phyloP scores from a whole-genome alignment of 306 rosid genomes.

The Cyamopsis tetragonoloba region DNA sequence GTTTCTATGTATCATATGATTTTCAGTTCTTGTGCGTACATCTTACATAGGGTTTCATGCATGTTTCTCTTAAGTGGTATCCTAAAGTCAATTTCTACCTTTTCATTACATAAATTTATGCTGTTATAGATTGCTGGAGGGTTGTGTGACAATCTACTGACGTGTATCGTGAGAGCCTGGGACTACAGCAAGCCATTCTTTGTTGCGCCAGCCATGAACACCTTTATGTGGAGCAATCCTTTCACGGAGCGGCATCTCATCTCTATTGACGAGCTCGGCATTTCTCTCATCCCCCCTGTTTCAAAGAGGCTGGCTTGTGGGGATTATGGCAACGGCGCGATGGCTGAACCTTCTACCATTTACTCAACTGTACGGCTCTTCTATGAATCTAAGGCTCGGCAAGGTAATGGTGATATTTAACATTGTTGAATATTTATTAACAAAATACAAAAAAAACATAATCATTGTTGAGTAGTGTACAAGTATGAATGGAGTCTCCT shows the following conservation, averaged over 20 bases:
- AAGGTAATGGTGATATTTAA: constrained; percentile 37
- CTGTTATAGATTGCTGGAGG: constrained; percentile 83
- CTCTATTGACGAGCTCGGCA: constrained; percentile 84
- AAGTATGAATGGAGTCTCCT: background rate
- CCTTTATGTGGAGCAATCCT: constrained; percentile 93
- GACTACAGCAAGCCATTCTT: constrained; percentile 85
- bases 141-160: constrained; percentile 84
- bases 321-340: constrained; percentile 94
- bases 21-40: constrained; percentile 3
- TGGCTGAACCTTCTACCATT: constrained; percentile 89
- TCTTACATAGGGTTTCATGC: background rate
- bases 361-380: constrained; percentile 84
- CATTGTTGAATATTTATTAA: no score
- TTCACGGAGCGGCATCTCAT: constrained; percentile 88
- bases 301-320: constrained; percentile 71
- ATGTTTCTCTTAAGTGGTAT: background rate
- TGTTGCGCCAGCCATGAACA: constrained; percentile 98
- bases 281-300: constrained; percentile 82
- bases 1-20: background rate
- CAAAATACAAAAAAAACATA: no score
- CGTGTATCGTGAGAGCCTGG: constrained; percentile 93
- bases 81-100: background rate
- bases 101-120: constrained; percentile 2
- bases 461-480: no score
- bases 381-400: constrained; percentile 54